Evolutionary conservation across 441 rosid genomes (phyloP).

Genomic region (Viola pubescens): DNA sequence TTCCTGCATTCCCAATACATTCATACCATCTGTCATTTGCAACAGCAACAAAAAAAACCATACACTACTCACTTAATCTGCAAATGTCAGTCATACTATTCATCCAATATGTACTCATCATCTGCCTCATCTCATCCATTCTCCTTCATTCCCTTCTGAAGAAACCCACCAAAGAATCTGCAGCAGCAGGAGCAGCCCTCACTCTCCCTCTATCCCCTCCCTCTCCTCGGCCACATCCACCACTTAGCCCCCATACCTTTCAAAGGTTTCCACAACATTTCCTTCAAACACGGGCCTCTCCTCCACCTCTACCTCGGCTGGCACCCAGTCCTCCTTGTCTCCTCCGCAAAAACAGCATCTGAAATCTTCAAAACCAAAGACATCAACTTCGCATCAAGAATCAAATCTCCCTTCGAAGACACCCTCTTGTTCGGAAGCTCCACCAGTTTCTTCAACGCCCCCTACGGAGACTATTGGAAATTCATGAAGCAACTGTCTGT

Average conservation of each 20-base stretch:
- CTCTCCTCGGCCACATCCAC: conserved; percentile 41
- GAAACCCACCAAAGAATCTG: conserved; percentile 6
- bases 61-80: neutral
- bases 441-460: conserved; percentile 27
- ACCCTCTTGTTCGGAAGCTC: conserved; percentile 22
- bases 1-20: too few relatives aligned
- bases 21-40: too few relatives aligned
- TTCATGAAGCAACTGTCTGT: conserved; percentile 41
- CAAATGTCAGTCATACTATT: neutral
- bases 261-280: conserved; percentile 28
- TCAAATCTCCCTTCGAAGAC: conserved; percentile 10
- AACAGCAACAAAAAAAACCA: too few relatives aligned
- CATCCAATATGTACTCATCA: conserved; percentile 3
- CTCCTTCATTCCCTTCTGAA: conserved; percentile 9
- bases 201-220: conserved; percentile 41
- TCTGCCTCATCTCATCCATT: conserved; percentile 17
- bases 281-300: conserved; percentile 29
- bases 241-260: conserved; percentile 23
- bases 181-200: too few relatives aligned
- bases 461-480: conserved; percentile 43
- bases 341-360: conserved; percentile 25
- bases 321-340: conserved; percentile 24
- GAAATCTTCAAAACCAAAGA: conserved; percentile 33
- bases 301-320: conserved; percentile 31
- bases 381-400: conserved; percentile 24